Conservation (phyloP, 148 eudicot genomes). For the Nepenthes mirabilis region DNA sequence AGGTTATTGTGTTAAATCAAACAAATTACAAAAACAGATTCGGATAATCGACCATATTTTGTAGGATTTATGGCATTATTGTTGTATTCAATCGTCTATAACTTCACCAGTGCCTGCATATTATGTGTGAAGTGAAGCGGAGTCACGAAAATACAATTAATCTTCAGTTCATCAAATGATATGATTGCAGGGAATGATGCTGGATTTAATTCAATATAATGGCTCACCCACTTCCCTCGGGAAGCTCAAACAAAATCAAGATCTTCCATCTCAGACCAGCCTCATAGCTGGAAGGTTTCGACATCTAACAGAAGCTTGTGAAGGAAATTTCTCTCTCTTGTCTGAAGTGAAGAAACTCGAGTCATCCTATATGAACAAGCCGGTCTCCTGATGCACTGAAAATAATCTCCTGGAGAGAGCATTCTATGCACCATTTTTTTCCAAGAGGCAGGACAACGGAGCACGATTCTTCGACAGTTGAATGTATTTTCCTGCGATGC, state of each 20-base stretch:
- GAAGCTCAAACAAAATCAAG: slow-evolving; percentile 5
- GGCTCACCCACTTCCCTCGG: not conserved
- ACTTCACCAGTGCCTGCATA: not conserved
- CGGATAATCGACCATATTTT: not conserved
- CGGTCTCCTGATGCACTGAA: no score
- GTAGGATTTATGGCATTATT: not conserved
- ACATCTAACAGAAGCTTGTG: slow-evolving; percentile 42
- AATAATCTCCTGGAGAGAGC: no score
- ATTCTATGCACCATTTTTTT: no score
- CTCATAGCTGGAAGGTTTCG: slow-evolving; percentile 23
- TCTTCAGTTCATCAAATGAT: not conserved
- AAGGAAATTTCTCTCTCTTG: slow-evolving; percentile 47
- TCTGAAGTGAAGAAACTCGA: slow-evolving; percentile 36
- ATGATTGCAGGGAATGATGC: slow-evolving; percentile 41
- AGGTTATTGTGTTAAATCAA: no score
- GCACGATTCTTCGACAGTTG: no score
- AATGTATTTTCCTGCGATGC: no score
- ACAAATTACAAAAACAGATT: not conserved
- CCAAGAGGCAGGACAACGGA: no score
- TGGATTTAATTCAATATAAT: slow-evolving; percentile 28
- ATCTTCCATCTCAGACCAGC: slow-evolving; percentile 2
- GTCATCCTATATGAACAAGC: slow-evolving; percentile 3
- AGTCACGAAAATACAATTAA: no score
- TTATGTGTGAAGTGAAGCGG: not conserved
- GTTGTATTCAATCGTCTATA: not conserved